Percentiles rank a stretch among this genome's conserved stretches.
Conservation (phyloP, 1,284 basidiomycete species). For the Ceratobasidium sp. region DNA sequence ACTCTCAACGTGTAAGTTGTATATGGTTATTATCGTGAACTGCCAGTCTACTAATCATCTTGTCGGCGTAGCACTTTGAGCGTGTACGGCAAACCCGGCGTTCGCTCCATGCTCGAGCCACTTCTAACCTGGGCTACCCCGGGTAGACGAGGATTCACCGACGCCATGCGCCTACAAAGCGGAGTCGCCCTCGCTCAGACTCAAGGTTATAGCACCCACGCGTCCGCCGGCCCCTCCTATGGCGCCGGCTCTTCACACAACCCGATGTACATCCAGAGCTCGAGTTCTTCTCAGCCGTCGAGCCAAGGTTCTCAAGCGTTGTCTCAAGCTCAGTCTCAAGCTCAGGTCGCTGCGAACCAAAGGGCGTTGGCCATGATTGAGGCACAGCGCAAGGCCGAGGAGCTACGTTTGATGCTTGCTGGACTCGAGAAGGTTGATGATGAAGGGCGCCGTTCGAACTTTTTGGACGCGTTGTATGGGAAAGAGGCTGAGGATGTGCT, state of each 20-base stretch:
- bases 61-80: conserved; percentile 75
- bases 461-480: conserved; percentile 71
- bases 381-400: conserved; percentile 62
- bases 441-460: conserved; percentile 72
- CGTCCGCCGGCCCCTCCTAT: conserved; percentile 41
- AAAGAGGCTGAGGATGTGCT: conserved; percentile 69
- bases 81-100: conserved; percentile 70
- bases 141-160: conserved; percentile 60
- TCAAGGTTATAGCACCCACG: conserved; percentile 42
- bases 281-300: conserved; percentile 46
- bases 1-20: conserved; percentile 13
- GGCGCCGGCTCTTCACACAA: conserved; percentile 44
- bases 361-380: conserved; percentile 61
- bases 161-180: conserved; percentile 49
- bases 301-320: conserved; percentile 43
- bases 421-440: conserved; percentile 80
- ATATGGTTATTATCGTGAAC: conserved; percentile 37
- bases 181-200: conserved; percentile 27
- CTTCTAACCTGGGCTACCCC: conserved; percentile 79
- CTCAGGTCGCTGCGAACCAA: conserved; percentile 42
- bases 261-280: conserved; percentile 38
- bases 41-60: no score
- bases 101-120: conserved; percentile 69
- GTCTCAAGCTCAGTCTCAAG: conserved; percentile 52
- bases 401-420: conserved; percentile 71